These are phyloP conservation scores for Phalaenopsis aphrodite DNA, from an alignment of 106 monocot species.

Conservation along the genomic window DNA sequence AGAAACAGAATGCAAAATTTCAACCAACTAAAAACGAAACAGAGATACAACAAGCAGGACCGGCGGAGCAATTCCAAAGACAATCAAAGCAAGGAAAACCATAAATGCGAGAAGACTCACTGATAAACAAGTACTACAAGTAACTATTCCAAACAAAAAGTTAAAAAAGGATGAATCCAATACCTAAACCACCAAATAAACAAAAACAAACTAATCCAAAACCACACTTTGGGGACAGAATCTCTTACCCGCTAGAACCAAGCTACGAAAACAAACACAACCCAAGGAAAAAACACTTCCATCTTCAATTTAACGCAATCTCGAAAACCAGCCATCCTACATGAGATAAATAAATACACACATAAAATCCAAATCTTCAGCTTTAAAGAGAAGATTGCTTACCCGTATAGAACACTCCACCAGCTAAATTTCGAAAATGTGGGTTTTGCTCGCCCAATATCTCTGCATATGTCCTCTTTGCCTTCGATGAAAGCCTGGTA, in stretches of 20 bases:
- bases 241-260: background rate
- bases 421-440: background rate
- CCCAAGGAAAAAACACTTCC: background rate
- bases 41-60: background rate
- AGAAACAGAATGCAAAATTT: background rate
- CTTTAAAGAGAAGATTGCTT: background rate
- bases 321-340: background rate
- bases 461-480: background rate
- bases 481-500: too few species aligned
- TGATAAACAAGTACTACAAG: background rate
- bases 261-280: background rate
- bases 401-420: background rate
- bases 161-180: background rate
- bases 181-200: background rate
- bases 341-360: background rate
- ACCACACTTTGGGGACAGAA: background rate
- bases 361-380: background rate
- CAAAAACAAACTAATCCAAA: background rate
- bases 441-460: background rate
- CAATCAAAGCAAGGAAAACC: slow-evolving; percentile 1
- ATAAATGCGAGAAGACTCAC: background rate
- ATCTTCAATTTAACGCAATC: background rate
- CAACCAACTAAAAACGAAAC: background rate
- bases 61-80: background rate
- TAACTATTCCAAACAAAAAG: background rate